Percentiles rank a stretch among this genome's conserved stretches.
phyloP scores from a whole-genome alignment of 768 basidiomycete species.

The Tricholoma hemisulphureum region DNA sequence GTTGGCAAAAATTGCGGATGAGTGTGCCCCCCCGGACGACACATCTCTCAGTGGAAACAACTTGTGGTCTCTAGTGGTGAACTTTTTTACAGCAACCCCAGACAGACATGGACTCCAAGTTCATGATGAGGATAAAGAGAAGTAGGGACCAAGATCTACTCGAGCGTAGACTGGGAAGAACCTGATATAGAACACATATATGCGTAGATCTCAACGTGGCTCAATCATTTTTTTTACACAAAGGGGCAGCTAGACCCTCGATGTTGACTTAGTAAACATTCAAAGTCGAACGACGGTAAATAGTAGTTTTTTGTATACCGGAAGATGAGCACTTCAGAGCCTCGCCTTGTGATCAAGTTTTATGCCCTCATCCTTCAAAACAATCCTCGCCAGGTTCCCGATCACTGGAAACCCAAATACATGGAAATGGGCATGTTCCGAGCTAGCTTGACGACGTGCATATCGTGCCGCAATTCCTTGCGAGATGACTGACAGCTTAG shows the following conservation, averaged over 20 bases:
- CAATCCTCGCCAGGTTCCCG: slow-evolving; percentile 59
- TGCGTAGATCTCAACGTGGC: background rate
- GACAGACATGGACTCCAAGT: slow-evolving; percentile 38
- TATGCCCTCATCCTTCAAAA: slow-evolving; percentile 56
- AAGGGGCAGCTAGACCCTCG: too few relatives aligned
- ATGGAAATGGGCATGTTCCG: slow-evolving; percentile 62
- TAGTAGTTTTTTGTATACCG: background rate
- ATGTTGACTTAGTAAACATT: too few relatives aligned
- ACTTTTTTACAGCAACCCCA: slow-evolving; percentile 57
- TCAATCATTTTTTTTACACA: background rate
- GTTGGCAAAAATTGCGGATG: slow-evolving; percentile 73
- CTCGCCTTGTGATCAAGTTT: slow-evolving; percentile 28
- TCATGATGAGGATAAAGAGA: background rate
- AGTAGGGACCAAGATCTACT: background rate
- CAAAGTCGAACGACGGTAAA: too few relatives aligned
- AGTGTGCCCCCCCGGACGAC: slow-evolving; percentile 58
- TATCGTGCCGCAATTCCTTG: slow-evolving; percentile 90
- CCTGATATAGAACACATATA: background rate
- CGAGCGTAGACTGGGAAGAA: background rate
- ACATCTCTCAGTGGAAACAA: slow-evolving; percentile 62
- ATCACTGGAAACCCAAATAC: slow-evolving; percentile 53
- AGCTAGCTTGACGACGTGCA: slow-evolving; percentile 85
- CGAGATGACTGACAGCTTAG: slow-evolving; percentile 71
- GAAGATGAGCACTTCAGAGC: slow-evolving; percentile 21
- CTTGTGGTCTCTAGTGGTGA: slow-evolving; percentile 66